Evolutionary conservation across 202 grass and related monocot species (phyloP).

Genomic region (Bolboschoenoplectus hybrid): DNA sequence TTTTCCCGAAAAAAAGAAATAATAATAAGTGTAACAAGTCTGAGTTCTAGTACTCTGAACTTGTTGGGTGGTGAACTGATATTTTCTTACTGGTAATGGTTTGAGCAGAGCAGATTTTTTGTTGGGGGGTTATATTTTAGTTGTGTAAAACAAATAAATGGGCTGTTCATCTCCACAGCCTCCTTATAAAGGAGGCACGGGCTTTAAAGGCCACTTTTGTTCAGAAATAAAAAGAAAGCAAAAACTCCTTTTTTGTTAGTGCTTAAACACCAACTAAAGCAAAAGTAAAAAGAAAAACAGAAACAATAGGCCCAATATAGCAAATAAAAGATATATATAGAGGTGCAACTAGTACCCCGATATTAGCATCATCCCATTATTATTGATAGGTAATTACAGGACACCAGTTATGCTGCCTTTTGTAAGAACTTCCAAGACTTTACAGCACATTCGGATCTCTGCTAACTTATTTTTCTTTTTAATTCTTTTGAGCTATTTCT

Average conservation of each 20-base stretch:
- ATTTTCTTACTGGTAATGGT: background rate
- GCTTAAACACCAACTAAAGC: background rate
- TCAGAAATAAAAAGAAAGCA: background rate
- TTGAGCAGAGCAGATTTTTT: background rate
- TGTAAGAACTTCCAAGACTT: background rate
- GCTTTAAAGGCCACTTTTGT: background rate
- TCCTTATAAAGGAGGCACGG: background rate
- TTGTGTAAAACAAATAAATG: background rate
- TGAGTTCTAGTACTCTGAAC: background rate
- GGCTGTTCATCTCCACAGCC: background rate
- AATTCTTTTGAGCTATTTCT: background rate
- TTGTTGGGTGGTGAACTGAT: background rate
- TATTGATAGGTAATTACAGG: background rate
- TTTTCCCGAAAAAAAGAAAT: constrained; percentile 4
- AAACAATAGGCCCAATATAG: background rate
- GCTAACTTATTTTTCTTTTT: background rate
- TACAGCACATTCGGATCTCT: background rate
- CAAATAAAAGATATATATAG: background rate
- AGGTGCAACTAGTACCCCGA: background rate
- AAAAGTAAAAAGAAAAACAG: background rate
- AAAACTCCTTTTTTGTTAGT: background rate
- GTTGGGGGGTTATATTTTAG: background rate
- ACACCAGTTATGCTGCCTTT: background rate
- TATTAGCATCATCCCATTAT: background rate
- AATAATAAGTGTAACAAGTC: background rate